phyloP scores from a whole-genome alignment of 352 stramenopile species.

The Phytophthora fragariae region DNA sequence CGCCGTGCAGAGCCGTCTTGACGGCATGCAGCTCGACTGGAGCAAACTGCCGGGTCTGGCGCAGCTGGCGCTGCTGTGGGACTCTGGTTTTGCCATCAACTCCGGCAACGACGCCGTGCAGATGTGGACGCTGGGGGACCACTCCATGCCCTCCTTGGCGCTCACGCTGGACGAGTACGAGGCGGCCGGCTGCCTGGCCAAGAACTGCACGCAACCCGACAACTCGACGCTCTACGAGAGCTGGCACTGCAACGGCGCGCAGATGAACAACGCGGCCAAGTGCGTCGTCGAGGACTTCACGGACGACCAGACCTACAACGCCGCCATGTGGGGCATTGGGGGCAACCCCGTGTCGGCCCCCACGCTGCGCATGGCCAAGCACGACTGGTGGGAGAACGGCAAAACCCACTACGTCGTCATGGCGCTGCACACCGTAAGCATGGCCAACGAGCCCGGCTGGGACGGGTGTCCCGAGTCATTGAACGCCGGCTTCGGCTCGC shows the following conservation, averaged over 20 bases:
- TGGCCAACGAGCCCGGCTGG: slow-evolving; percentile 36
- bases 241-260: slow-evolving; percentile 34
- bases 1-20: slow-evolving; percentile 17
- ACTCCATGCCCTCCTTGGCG: slow-evolving; percentile 38
- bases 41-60: slow-evolving; percentile 29
- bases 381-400: slow-evolving; percentile 24
- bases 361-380: slow-evolving; percentile 20
- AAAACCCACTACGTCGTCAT: slow-evolving; percentile 27
- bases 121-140: slow-evolving; percentile 29
- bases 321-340: slow-evolving; percentile 38
- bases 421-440: slow-evolving; percentile 28
- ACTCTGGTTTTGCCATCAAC: slow-evolving; percentile 39
- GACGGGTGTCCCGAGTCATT: slow-evolving; percentile 15
- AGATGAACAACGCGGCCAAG: slow-evolving; percentile 46
- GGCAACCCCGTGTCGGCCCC: slow-evolving; percentile 15
- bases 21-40: slow-evolving; percentile 22
- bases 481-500: slow-evolving; percentile 34
- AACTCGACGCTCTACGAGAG: slow-evolving; percentile 13
- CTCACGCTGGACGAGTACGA: slow-evolving; percentile 35
- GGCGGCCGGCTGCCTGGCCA: slow-evolving; percentile 16
- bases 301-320: slow-evolving; percentile 8
- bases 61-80: slow-evolving; percentile 47
- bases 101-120: slow-evolving; percentile 10
- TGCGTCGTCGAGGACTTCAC: slow-evolving; percentile 41
- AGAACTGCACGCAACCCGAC: slow-evolving; percentile 38